These are phyloP conservation scores for Solanum dulcamara DNA, from an alignment of 257 asterid genomes.

Conservation along the genomic window DNA sequence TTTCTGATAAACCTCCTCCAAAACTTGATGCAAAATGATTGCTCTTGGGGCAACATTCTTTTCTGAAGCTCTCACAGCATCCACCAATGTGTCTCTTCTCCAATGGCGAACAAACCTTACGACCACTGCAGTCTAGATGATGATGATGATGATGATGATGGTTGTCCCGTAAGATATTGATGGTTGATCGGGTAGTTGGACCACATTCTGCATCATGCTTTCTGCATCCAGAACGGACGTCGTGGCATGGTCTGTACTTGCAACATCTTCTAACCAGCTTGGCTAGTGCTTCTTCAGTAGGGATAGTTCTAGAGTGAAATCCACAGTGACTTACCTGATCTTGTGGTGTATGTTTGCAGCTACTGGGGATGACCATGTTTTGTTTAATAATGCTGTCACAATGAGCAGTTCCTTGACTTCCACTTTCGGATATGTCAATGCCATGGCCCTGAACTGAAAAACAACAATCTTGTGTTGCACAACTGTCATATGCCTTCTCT, in stretches of 20 bases:
- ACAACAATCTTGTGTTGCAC: not conserved
- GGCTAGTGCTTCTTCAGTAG: not conserved
- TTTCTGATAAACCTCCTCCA: slow-evolving; percentile 41
- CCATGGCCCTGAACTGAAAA: not conserved
- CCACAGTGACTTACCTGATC: not conserved
- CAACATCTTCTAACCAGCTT: slow-evolving; percentile 12
- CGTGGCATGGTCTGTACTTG: not conserved
- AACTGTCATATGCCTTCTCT: not conserved
- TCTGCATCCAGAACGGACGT: not conserved
- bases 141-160: not conserved
- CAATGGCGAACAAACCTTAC: not conserved
- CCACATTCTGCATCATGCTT: slow-evolving; percentile 2
- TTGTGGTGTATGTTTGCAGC: not conserved
- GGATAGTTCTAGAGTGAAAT: not conserved
- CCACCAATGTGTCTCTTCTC: slow-evolving; percentile 19
- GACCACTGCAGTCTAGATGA: not conserved
- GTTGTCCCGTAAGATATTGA: not conserved
- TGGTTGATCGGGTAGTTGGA: not conserved
- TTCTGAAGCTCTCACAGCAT: slow-evolving; percentile 39
- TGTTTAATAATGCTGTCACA: not conserved
- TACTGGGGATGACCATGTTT: not conserved
- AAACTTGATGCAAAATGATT: slow-evolving; percentile 18
- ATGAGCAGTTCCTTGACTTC: not conserved
- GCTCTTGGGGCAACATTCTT: slow-evolving; percentile 33
- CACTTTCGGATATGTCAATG: not conserved